Evolutionary conservation across 1,284 basidiomycete species (phyloP).

Genomic region (Malassezia brasiliensis): DNA sequence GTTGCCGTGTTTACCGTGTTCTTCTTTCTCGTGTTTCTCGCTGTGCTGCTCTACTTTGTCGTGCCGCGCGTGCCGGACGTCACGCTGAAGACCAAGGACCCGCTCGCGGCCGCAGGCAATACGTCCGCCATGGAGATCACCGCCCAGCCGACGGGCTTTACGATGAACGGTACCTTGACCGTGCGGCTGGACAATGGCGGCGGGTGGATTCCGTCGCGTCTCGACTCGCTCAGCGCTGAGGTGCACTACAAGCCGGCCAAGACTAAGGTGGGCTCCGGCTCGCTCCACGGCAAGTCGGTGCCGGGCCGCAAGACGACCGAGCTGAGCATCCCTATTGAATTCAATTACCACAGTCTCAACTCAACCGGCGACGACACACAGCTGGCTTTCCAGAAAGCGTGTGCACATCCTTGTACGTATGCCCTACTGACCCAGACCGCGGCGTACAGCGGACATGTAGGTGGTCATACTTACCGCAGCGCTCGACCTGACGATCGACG

Average conservation of each 20-base stretch:
- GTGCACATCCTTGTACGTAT: slow-evolving; percentile 17
- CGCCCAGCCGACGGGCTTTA: slow-evolving; percentile 6
- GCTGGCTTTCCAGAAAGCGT: slow-evolving; percentile 13
- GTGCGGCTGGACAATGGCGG: slow-evolving; percentile 8
- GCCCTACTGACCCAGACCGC: neutral
- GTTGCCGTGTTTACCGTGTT: slow-evolving; percentile 1
- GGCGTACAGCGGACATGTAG: slow-evolving; percentile 4
- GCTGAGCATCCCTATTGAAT: slow-evolving; percentile 3
- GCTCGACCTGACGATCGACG: slow-evolving; percentile 2
- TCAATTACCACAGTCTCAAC: slow-evolving; percentile 13
- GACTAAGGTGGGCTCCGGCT: slow-evolving; percentile 6
- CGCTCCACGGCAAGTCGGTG: slow-evolving; percentile 1
- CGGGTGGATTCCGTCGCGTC: slow-evolving; percentile 14
- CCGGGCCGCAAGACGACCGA: neutral
- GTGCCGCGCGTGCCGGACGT: slow-evolving; percentile 16
- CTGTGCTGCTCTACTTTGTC: slow-evolving; percentile 11
- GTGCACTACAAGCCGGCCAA: neutral
- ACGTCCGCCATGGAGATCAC: slow-evolving; percentile 7
- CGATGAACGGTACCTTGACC: slow-evolving; percentile 15
- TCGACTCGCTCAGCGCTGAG: neutral
- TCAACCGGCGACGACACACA: slow-evolving; percentile 13
- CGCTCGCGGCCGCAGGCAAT: neutral
- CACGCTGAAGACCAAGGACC: neutral
- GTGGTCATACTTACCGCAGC: slow-evolving; percentile 1
- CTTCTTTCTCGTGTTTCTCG: slow-evolving; percentile 1